These are phyloP conservation scores for Cladosporium velox DNA, from an alignment of 2,329 filamentous ascomycete species.

Conservation along the genomic window DNA sequence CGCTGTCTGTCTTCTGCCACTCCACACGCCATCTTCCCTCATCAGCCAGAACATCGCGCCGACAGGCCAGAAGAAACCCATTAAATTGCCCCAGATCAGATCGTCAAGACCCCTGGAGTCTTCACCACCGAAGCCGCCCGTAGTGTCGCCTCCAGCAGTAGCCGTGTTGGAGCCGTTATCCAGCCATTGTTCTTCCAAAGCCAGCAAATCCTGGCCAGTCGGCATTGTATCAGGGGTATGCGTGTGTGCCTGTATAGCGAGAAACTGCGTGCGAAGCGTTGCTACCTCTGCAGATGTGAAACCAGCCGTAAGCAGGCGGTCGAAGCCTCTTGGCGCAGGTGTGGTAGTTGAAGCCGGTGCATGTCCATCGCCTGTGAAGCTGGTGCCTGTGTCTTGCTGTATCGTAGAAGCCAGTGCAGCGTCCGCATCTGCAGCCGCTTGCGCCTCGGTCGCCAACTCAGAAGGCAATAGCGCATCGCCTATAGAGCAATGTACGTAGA, in stretches of 20 bases:
- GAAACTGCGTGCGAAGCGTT: slow-evolving; percentile 82
- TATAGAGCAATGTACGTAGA: slow-evolving; percentile 94
- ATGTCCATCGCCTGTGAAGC: neutral
- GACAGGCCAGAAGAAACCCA: slow-evolving; percentile 93
- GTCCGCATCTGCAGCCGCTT: slow-evolving; percentile 43
- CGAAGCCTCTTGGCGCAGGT: slow-evolving; percentile 75
- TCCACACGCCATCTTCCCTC: slow-evolving; percentile 85
- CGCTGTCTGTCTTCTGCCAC: slow-evolving; percentile 78
- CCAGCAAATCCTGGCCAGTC: slow-evolving; percentile 70
- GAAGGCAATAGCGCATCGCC: slow-evolving; percentile 67
- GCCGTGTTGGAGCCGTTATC: slow-evolving; percentile 53
- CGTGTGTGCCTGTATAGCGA: slow-evolving; percentile 76
- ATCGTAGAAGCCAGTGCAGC: slow-evolving; percentile 32
- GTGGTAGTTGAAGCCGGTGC: slow-evolving; percentile 47
- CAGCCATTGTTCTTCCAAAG: slow-evolving; percentile 88
- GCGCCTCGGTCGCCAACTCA: slow-evolving; percentile 71
- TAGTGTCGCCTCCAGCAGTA: slow-evolving; percentile 41
- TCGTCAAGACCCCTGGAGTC: slow-evolving; percentile 73
- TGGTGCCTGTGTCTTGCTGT: neutral
- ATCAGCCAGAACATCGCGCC: slow-evolving; percentile 83
- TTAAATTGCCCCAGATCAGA: slow-evolving; percentile 81
- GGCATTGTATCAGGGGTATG: slow-evolving; percentile 91
- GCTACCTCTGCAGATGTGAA: slow-evolving; percentile 84
- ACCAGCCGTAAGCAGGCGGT: slow-evolving; percentile 76
- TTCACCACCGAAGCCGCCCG: slow-evolving; percentile 53